Evolutionary conservation across 164 flowering plant species (phyloP).

Genomic region (Chloranthus sessilifolius): DNA sequence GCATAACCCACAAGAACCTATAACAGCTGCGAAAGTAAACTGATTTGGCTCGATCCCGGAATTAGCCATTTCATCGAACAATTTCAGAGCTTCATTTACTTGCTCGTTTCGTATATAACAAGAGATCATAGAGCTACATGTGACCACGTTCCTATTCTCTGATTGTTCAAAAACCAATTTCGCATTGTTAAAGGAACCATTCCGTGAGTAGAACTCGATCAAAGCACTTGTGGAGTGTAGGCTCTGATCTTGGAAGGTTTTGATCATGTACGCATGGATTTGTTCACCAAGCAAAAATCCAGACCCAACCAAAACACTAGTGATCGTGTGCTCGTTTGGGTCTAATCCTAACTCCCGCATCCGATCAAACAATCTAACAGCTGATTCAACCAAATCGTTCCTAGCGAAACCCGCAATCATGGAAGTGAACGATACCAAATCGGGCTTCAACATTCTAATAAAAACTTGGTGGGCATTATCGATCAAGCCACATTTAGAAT

Average conservation of each 20-base stretch:
- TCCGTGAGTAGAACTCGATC: constrained; percentile 15
- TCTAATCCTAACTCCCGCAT: constrained; percentile 13
- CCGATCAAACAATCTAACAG: constrained; percentile 6
- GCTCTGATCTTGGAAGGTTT: constrained; percentile 11
- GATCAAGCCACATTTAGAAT: constrained; percentile 11
- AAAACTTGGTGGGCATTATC: constrained; percentile 13
- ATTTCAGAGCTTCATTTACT: constrained; percentile 7
- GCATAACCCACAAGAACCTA: constrained; percentile 16
- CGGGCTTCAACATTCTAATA: constrained; percentile 8
- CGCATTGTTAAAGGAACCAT: constrained; percentile 7
- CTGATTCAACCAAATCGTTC: constrained; percentile 6
- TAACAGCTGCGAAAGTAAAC: constrained; percentile 10
- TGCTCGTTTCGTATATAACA: constrained; percentile 11
- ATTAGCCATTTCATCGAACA: constrained; percentile 11
- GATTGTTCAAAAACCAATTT: constrained; percentile 10
- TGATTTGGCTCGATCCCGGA: constrained; percentile 15
- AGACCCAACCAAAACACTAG: constrained; percentile 12
- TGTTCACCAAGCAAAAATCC: constrained; percentile 4
- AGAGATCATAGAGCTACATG: constrained; percentile 18
- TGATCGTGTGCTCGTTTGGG: constrained; percentile 11
- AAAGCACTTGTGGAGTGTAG: constrained; percentile 10
- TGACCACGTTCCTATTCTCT: constrained; percentile 12
- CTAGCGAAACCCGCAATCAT: constrained; percentile 14
- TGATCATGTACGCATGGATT: constrained; percentile 19
- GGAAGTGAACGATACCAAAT: constrained; percentile 16